Percentiles rank a stretch among this genome's conserved stretches.
These are phyloP conservation scores for Suillus paluster DNA, from an alignment of 768 basidiomycete genomes.

Conservation along the genomic window DNA sequence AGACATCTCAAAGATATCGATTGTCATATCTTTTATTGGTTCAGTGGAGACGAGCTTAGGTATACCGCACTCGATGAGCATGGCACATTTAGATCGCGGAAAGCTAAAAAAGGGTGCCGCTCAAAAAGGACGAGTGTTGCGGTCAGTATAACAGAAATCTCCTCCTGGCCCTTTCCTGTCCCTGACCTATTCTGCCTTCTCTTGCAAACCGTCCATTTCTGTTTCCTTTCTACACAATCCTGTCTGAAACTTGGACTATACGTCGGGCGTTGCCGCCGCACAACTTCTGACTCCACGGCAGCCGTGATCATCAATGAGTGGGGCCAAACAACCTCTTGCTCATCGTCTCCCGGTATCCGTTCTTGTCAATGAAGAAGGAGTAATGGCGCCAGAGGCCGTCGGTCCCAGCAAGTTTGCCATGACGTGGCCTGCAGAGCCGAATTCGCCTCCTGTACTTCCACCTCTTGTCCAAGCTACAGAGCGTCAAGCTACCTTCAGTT, in stretches of 20 bases:
- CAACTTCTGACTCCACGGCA: background rate
- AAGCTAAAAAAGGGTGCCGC: background rate
- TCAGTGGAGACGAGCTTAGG: too few relatives aligned
- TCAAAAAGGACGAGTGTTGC: constrained; percentile 6
- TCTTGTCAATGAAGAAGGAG: constrained; percentile 43
- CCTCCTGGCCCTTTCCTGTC: background rate
- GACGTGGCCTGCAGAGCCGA: constrained; percentile 58
- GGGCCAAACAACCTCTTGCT: constrained; percentile 44
- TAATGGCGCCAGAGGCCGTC: constrained; percentile 49
- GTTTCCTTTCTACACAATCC: background rate
- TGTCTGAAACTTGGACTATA: background rate
- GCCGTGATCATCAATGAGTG: constrained; percentile 27
- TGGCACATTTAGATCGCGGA: background rate
- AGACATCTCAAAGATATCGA: too few relatives aligned
- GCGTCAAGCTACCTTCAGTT: constrained; percentile 48
- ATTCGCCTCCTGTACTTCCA: constrained; percentile 42
- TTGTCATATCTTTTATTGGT: too few relatives aligned
- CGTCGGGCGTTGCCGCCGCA: background rate
- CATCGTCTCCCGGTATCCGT: constrained; percentile 53
- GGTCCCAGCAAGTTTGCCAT: constrained; percentile 62
- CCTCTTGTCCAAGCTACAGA: constrained; percentile 36
- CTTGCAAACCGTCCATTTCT: background rate
- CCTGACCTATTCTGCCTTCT: background rate
- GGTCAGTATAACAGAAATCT: background rate
- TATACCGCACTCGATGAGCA: background rate